phyloP scores from a whole-genome alignment of 495 filamentous ascomycete genomes.

The Endocarpon pusillum region DNA sequence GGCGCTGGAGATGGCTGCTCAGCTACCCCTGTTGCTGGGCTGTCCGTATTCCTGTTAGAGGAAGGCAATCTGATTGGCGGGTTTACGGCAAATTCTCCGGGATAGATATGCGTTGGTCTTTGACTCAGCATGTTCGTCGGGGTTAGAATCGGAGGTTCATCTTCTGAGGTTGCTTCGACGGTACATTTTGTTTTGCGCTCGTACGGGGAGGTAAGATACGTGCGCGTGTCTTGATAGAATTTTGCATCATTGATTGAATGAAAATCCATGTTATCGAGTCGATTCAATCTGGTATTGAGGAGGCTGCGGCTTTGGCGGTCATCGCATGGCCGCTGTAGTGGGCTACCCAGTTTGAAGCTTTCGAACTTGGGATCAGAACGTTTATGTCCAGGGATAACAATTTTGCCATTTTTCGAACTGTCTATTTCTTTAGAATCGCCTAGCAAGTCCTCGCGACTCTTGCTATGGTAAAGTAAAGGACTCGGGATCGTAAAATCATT shows the following conservation, averaged over 20 bases:
- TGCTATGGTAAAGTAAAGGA: background rate
- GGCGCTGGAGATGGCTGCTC: too few species aligned
- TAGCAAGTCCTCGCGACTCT: too few species aligned
- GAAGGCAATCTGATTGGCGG: too few species aligned
- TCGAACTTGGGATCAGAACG: background rate
- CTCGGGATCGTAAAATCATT: conserved; percentile 1
- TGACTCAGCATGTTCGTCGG: too few species aligned
- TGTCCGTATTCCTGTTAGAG: too few species aligned
- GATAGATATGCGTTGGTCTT: too few species aligned
- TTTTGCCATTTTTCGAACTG: background rate
- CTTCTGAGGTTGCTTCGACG: background rate
- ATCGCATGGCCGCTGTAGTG: background rate
- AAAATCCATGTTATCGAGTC: background rate
- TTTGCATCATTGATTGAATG: background rate
- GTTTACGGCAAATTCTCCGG: too few species aligned
- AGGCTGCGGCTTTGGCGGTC: background rate
- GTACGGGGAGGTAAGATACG: background rate
- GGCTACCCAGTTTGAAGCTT: conserved; percentile 1
- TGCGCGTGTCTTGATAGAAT: background rate
- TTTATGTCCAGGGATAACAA: background rate
- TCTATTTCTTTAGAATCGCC: background rate
- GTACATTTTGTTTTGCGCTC: background rate
- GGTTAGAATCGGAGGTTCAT: too few species aligned
- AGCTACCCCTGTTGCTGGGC: too few species aligned
- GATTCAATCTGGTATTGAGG: background rate